Percentiles rank a stretch among this genome's conserved stretches.
These are phyloP conservation scores for Mucor indicus DNA, from an alignment of 371 early-diverging fungal species.

Conservation along the genomic window DNA sequence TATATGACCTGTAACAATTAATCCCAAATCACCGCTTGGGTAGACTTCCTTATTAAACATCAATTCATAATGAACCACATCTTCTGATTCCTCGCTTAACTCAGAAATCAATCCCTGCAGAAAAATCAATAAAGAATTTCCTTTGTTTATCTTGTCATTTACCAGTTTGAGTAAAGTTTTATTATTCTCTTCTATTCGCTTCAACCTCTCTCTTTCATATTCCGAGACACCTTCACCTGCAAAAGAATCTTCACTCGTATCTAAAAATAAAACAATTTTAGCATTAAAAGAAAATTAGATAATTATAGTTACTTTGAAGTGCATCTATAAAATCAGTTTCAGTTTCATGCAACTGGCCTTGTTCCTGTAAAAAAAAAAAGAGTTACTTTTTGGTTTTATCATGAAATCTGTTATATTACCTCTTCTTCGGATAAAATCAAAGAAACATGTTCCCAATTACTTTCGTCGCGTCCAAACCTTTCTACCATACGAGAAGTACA, in stretches of 20 bases:
- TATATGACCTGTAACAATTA: constrained; percentile 65
- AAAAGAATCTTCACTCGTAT: too few species aligned
- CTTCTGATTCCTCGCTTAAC: constrained; percentile 72
- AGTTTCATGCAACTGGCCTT: too few species aligned
- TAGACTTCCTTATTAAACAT: constrained; percentile 46
- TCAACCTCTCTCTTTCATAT: constrained; percentile 61
- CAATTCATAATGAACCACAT: constrained; percentile 67
- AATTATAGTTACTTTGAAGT: too few species aligned
- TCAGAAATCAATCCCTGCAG: constrained; percentile 76
- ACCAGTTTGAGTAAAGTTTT: constrained; percentile 61
- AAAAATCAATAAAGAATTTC: not conserved
- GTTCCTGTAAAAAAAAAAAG: too few species aligned
- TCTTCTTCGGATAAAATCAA: too few species aligned
- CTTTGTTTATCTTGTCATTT: constrained; percentile 1
- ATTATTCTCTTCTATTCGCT: constrained; percentile 68
- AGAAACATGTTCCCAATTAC: constrained; percentile 80
- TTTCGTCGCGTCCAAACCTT: constrained; percentile 78
- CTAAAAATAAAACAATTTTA: too few species aligned
- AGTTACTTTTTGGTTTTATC: too few species aligned
- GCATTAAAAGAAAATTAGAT: too few species aligned
- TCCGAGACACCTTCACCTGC: constrained; percentile 51
- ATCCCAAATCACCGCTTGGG: constrained; percentile 40
- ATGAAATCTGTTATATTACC: too few species aligned
- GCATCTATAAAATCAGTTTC: too few species aligned
- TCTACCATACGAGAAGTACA: constrained; percentile 84